Evolutionary conservation across 495 filamentous ascomycete species (phyloP).

Genomic region (Clohesyomyces aquaticus): DNA sequence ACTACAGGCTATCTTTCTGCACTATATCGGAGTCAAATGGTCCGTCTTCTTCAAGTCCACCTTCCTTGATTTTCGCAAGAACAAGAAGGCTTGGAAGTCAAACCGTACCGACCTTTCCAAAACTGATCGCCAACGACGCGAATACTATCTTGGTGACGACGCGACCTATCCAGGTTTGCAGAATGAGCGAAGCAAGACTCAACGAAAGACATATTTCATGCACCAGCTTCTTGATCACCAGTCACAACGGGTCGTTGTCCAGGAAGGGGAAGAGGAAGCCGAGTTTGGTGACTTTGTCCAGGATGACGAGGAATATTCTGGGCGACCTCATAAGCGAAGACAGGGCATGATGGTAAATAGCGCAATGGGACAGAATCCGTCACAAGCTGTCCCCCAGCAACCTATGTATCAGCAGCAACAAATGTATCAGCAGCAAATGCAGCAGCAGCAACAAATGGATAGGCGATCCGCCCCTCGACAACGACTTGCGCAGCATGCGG

Average conservation of each 20-base stretch:
- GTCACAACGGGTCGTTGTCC: conserved; percentile 35
- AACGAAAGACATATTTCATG: conserved; percentile 60
- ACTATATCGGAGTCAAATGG: conserved; percentile 67
- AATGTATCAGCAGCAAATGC: not conserved
- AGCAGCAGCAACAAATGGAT: too few species aligned
- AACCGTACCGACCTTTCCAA: conserved; percentile 50
- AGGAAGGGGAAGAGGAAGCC: conserved; percentile 52
- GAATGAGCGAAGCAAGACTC: conserved; percentile 47
- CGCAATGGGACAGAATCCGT: too few species aligned
- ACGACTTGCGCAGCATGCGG: too few species aligned
- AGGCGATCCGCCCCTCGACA: too few species aligned
- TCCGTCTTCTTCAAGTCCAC: conserved; percentile 58
- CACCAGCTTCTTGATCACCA: conserved; percentile 50
- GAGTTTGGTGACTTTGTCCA: conserved; percentile 28
- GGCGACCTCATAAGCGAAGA: not conserved
- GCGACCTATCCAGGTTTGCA: conserved; percentile 42
- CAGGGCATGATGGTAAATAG: too few species aligned
- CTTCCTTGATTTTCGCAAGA: conserved; percentile 52
- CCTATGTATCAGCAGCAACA: not conserved
- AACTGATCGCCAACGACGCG: conserved; percentile 52
- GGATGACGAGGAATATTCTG: not conserved
- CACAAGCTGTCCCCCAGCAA: conserved; percentile 9
- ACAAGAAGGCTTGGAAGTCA: conserved; percentile 49
- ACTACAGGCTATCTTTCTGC: conserved; percentile 65
- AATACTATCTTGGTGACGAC: conserved; percentile 52